These are phyloP conservation scores for Microcyclospora tardicrescens DNA, from an alignment of 2,329 filamentous ascomycete species.

Conservation along the genomic window DNA sequence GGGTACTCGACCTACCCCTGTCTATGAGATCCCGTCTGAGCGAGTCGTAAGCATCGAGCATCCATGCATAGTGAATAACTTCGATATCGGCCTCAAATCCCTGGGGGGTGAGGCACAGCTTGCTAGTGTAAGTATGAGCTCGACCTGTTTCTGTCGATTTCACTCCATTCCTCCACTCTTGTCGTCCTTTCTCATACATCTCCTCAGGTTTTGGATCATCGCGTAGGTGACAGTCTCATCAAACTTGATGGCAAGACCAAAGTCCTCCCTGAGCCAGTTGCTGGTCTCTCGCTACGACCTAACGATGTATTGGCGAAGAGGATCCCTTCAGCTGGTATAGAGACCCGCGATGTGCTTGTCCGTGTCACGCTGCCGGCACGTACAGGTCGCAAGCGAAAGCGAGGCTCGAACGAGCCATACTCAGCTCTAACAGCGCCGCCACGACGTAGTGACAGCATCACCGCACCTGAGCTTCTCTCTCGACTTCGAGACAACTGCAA, in stretches of 20 bases:
- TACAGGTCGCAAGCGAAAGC: slow-evolving; percentile 75
- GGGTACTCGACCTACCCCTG: no score
- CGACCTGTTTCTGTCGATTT: neutral
- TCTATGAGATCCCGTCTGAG: no score
- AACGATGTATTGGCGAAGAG: slow-evolving; percentile 69
- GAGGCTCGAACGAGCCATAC: slow-evolving; percentile 53
- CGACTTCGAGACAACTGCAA: slow-evolving; percentile 18
- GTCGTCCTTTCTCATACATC: neutral
- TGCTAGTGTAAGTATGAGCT: slow-evolving; percentile 32
- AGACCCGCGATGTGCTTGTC: slow-evolving; percentile 72
- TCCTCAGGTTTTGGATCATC: slow-evolving; percentile 19
- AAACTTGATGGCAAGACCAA: slow-evolving; percentile 13
- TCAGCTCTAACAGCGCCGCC: slow-evolving; percentile 2
- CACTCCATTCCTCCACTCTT: neutral
- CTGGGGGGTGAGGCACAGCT: slow-evolving; percentile 45
- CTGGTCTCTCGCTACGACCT: slow-evolving; percentile 64
- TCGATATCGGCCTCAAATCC: slow-evolving; percentile 50
- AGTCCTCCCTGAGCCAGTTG: slow-evolving; percentile 29
- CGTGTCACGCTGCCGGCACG: slow-evolving; percentile 77
- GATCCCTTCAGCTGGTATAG: slow-evolving; percentile 60
- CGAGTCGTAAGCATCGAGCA: slow-evolving; percentile 50
- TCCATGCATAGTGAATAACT: slow-evolving; percentile 51
- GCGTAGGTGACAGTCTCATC: slow-evolving; percentile 15
- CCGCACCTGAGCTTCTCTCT: slow-evolving; percentile 17
- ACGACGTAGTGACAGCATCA: slow-evolving; percentile 8